Conservation (phyloP, 805 yeast species). For the Wickerhamiella lipophila region DNA sequence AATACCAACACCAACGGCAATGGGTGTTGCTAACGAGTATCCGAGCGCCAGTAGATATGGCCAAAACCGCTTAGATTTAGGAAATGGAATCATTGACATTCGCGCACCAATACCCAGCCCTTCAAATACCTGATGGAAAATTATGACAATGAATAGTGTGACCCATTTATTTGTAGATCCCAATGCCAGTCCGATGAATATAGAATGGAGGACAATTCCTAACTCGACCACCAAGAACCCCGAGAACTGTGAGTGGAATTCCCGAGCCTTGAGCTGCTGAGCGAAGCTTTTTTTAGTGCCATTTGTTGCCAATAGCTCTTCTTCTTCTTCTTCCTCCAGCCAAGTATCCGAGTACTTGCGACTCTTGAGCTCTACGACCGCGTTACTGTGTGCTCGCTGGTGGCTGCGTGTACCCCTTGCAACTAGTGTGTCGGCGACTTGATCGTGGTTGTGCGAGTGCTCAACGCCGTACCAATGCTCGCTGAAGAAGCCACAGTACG, state of each 20-base stretch:
- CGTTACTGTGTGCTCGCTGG: not conserved
- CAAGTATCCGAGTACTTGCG: not conserved
- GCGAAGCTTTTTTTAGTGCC: not conserved
- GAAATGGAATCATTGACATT: slow-evolving; percentile 47
- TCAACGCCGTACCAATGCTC: slow-evolving; percentile 27
- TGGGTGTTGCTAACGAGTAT: slow-evolving; percentile 52
- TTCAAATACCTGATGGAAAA: slow-evolving; percentile 69
- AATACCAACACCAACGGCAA: slow-evolving; percentile 59
- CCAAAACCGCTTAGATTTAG: slow-evolving; percentile 33
- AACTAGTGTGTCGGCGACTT: slow-evolving; percentile 13
- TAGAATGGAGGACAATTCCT: slow-evolving; percentile 64
- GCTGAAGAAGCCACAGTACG: slow-evolving; percentile 33
- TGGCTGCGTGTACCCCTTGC: not conserved
- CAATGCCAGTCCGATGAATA: slow-evolving; percentile 56
- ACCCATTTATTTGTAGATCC: slow-evolving; percentile 53
- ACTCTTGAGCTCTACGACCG: not conserved
- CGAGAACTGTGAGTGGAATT: slow-evolving; percentile 28
- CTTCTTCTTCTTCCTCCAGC: not conserved
- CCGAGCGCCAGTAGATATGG: slow-evolving; percentile 42
- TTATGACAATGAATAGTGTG: slow-evolving; percentile 49
- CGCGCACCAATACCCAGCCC: slow-evolving; percentile 71
- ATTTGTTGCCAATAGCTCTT: not conserved
- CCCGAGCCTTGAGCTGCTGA: slow-evolving; percentile 3
- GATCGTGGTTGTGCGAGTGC: slow-evolving; percentile 23
- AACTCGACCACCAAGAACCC: slow-evolving; percentile 51